Evolutionary conservation across 345 rosid species (phyloP), one percentile per base, ranked within the genome.

Genomic region (Populus alba): DNA sequence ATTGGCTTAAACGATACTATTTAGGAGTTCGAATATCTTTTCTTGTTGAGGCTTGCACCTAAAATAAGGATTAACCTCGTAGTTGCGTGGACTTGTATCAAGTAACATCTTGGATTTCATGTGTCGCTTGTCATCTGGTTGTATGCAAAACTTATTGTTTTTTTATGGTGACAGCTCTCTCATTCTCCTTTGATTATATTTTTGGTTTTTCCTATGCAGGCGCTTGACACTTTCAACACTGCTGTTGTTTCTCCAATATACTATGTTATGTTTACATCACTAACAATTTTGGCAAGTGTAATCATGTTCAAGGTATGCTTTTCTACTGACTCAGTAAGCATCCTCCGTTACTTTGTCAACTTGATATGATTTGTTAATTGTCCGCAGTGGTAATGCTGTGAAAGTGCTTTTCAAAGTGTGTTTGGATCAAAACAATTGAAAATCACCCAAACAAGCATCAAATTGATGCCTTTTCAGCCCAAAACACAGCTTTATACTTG

Each of bases 161-260:
- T 47, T 15, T 33, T 47, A 5, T 15, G 53, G 53, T 15, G 12
- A 4, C 18, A 15, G 18, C 53, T 15, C 5, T 47, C 7, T 47
- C 53, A 6, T 51, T 25, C n/a, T 45, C n/a, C 25, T 47, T 33
- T 78, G 57, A 45, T 66, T 47, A 8, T 23, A 11, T 41, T 45
- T 75, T 47, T 41, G 65, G 38, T 45, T 74, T 78, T 66, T 27
- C 29, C 11, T 0, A 27, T 85, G 85, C 96, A 92, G 97, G 98
- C 97, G 66, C 97, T 94, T 77, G 98, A 92, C 81, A 94, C 96
- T 78, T 94, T 94, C 85, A 92, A 91, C 86, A 90, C 97, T 15
- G 98, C 94, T 74, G 92, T 94, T 47, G 96, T 94, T 71, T 94
- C 97, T 75, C 98, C 98, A 10, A 92, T 94, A 83, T 94, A 91